Conservation (phyloP, 148 eudicot species). For the Rhododendron ferrugineum region DNA sequence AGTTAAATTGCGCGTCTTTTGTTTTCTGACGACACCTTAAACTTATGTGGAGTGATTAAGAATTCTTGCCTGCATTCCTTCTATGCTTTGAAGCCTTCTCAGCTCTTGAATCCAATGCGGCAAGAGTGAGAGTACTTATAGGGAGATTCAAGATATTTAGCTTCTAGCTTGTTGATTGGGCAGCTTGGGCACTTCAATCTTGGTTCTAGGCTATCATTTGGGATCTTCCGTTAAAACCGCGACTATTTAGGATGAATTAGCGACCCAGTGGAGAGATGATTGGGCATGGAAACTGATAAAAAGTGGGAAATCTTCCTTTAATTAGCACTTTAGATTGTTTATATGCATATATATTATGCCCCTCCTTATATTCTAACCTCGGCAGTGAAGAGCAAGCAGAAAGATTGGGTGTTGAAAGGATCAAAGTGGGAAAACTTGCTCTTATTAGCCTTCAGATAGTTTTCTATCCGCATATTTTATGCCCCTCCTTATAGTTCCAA, state of each 20-base stretch:
- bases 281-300: neutral
- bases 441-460: neutral
- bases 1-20: neutral
- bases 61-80: neutral
- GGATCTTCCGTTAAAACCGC: neutral
- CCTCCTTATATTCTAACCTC: neutral
- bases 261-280: neutral
- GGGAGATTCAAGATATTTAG: neutral
- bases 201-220: neutral
- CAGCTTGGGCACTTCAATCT: neutral
- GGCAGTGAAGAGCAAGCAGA: neutral
- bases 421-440: neutral
- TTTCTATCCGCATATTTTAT: neutral
- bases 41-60: neutral
- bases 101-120: neutral
- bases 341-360: neutral
- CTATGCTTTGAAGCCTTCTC: neutral
- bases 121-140: neutral
- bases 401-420: neutral
- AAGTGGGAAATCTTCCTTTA: neutral
- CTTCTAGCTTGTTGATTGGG: neutral
- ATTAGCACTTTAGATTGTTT: neutral
- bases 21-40: neutral
- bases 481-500: neutral
- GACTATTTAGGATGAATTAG: neutral